Percentiles rank a stretch among this genome's conserved stretches.
phyloP scores from a whole-genome alignment of 306 rosid species.

The Acacia crassicarpa region DNA sequence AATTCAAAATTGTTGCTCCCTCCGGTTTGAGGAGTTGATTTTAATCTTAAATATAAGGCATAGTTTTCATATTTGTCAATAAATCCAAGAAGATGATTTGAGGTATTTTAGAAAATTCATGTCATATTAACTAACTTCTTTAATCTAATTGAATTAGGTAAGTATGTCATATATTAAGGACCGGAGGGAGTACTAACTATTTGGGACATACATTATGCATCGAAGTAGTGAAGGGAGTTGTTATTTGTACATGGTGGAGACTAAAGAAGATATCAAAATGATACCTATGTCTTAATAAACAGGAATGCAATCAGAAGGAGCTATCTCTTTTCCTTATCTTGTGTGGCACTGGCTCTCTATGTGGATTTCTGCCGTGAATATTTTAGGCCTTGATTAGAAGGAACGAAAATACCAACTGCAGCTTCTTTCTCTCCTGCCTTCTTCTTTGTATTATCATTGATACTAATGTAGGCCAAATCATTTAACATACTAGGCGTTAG shows the following conservation, averaged over 20 bases:
- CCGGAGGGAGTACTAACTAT: background rate
- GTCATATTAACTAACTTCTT: no score
- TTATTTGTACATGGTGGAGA: conserved; percentile 26
- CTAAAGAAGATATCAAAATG: conserved; percentile 35
- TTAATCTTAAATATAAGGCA: no score
- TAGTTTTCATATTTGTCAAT: no score
- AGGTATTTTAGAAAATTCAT: no score
- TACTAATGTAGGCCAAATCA: conserved; percentile 57
- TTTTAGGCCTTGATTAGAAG: conserved; percentile 36
- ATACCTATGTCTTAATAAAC: conserved; percentile 48
- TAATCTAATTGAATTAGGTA: no score
- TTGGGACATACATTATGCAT: conserved; percentile 21
- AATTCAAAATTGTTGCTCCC: background rate
- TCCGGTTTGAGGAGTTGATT: no score
- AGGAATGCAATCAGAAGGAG: conserved; percentile 31
- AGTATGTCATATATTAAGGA: no score
- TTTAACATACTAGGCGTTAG: conserved; percentile 50
- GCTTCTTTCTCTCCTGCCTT: conserved; percentile 40
- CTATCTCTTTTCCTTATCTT: conserved; percentile 36
- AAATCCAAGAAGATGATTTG: no score
- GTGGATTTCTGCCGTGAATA: conserved; percentile 35
- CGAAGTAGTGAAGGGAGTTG: background rate
- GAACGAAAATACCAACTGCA: conserved; percentile 38
- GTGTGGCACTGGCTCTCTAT: background rate
- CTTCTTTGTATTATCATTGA: conserved; percentile 50